phyloP scores from a whole-genome alignment of 129 eudicot genomes.

The Smallanthus sonchifolius region DNA sequence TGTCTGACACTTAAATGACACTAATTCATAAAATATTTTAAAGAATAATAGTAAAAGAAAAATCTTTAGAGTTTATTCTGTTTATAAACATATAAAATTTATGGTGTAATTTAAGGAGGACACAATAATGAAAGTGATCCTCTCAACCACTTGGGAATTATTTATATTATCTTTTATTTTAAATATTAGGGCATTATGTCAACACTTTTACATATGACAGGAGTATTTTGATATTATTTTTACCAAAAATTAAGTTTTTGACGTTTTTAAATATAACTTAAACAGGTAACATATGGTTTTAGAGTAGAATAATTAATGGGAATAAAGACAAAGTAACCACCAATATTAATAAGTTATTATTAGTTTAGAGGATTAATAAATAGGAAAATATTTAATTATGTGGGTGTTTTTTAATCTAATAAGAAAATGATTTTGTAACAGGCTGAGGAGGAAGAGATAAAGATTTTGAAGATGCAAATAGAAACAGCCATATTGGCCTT shows the following conservation, averaged over 20 bases:
- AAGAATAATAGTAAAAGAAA: no score
- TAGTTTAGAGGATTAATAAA: not conserved
- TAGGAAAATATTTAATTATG: not conserved
- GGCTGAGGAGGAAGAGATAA: slow-evolving; percentile 36
- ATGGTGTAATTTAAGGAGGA: not conserved
- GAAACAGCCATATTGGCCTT: slow-evolving; percentile 50
- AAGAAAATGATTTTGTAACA: slow-evolving; percentile 13
- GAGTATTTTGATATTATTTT: not conserved
- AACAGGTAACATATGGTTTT: not conserved
- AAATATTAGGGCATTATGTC: not conserved
- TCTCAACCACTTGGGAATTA: not conserved
- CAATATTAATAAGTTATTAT: not conserved
- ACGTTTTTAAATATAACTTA: not conserved
- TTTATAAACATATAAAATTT: not conserved
- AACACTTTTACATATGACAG: not conserved
- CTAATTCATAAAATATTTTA: not conserved
- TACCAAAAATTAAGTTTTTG: not conserved
- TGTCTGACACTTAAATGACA: no score
- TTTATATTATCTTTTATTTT: not conserved
- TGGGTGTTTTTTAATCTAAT: not conserved
- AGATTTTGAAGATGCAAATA: slow-evolving; percentile 34
- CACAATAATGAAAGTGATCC: not conserved
- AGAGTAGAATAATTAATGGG: not conserved
- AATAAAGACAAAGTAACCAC: not conserved
- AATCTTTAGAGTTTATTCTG: no score